A percentile compares a stretch with the other conserved stretches of the same genome.
Conservation (phyloP, 768 basidiomycete genomes). For the Kwoniella mangroviensis region DNA sequence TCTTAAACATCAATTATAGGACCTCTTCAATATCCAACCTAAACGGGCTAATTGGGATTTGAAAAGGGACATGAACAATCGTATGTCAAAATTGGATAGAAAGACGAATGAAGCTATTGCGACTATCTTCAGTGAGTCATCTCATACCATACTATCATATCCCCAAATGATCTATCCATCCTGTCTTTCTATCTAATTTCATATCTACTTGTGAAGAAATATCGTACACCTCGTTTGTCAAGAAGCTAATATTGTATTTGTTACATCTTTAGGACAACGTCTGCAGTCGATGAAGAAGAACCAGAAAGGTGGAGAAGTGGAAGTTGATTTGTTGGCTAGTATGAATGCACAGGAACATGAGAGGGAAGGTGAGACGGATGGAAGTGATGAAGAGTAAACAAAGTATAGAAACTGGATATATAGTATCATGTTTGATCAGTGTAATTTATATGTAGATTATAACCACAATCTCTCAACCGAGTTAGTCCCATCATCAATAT, state of each 20-base stretch:
- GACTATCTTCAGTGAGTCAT: conserved; percentile 88
- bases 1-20: conserved; percentile 44
- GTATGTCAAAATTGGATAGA: conserved; percentile 77
- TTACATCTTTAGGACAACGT: conserved; percentile 45
- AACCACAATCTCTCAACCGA: too few species aligned
- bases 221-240: too few species aligned
- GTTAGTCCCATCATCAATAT: too few species aligned
- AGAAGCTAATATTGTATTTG: neutral
- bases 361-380: conserved; percentile 33
- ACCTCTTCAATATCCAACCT: conserved; percentile 67
- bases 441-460: neutral
- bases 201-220: too few species aligned
- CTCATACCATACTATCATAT: too few species aligned
- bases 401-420: too few species aligned
- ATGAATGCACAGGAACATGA: conserved; percentile 53
- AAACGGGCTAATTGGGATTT: conserved; percentile 81
- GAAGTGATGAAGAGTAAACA: conserved; percentile 46
- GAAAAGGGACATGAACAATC: conserved; percentile 76
- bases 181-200: too few species aligned
- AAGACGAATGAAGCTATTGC: conserved; percentile 91
- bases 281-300: conserved; percentile 52
- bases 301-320: conserved; percentile 36
- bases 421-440: too few species aligned
- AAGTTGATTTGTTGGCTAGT: conserved; percentile 52
- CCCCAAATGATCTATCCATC: too few species aligned